Evolutionary conservation across 352 stramenopile species (phyloP), one percentile per base, ranked within the genome.

Genomic region (Saprolegnia diclina): DNA sequence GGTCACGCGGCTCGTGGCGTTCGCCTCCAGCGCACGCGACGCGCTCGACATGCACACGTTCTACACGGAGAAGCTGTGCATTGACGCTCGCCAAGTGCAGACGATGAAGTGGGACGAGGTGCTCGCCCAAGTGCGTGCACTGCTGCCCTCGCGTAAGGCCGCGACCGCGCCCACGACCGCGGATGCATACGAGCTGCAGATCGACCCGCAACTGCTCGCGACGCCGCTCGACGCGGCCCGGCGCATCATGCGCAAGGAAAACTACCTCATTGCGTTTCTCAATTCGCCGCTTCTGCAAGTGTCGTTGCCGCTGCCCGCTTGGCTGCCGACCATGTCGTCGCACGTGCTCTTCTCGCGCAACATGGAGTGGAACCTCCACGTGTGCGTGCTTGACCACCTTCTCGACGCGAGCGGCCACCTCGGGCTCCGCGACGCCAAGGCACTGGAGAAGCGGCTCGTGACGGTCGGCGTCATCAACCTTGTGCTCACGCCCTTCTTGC

Each of bases 191-290:
- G 79, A 79, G 55, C 76, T 97, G 26, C 87, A 94, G 55, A 82
- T 95, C 59, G 78, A 94, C 26, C 87, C 92, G 54, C 69, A 77
- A 48, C 73, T 96, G 52, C 69, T 94, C 18, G 77, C 78, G 35
- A 89, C 83, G 32, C 78, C 89, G 7, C 89, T 97, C 29, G 87
- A 97, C 71, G 90, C 99, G 69, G 94, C 96, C 0, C 81, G 92
- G 65, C 91, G 97, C 54, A 99, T 99, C 76, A 97, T 99, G 88
- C 87, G 97, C 5, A 91, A 96, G 50, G 96, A 99, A 63, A 99
- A 99, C 78, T 99, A 98, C 76, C 74, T 99, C 19, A 97, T 99
- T 65, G 95, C 94, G 13, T 95, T 98, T 72, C 97, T 99, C 80
- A 99, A 98, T 78, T 82, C 95, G 61, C 77, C 88, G 29, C 76